Percentiles rank a stretch among this genome's conserved stretches.
These are phyloP conservation scores for Punica granatum DNA, from an alignment of 345 rosid genomes.

Conservation along the genomic window DNA sequence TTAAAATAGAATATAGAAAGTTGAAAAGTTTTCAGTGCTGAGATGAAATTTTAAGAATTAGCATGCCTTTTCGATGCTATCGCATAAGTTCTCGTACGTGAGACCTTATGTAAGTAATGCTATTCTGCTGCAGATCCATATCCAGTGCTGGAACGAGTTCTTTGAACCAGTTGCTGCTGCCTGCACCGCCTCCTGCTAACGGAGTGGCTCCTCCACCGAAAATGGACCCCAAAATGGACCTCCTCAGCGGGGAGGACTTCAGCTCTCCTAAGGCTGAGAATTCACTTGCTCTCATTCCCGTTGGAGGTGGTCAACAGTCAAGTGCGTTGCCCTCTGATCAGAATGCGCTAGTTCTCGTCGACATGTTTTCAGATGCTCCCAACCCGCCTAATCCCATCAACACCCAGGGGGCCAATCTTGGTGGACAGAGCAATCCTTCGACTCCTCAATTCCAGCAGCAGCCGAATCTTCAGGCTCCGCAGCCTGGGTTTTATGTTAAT, in stretches of 20 bases:
- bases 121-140: slow-evolving; percentile 41
- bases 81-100: neutral
- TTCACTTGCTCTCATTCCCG: slow-evolving; percentile 81
- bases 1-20: too few relatives aligned
- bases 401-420: slow-evolving; percentile 35
- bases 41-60: too few relatives aligned
- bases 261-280: slow-evolving; percentile 49
- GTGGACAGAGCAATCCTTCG: slow-evolving; percentile 39
- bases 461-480: slow-evolving; percentile 50
- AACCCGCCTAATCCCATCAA: slow-evolving; percentile 41
- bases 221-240: slow-evolving; percentile 67
- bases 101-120: neutral
- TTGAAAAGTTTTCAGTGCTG: too few relatives aligned
- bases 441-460: slow-evolving; percentile 60
- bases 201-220: slow-evolving; percentile 41
- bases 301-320: slow-evolving; percentile 52
- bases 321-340: slow-evolving; percentile 58
- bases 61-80: neutral
- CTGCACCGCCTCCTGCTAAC: slow-evolving; percentile 73
- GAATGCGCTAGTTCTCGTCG: slow-evolving; percentile 82
- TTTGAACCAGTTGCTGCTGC: slow-evolving; percentile 65
- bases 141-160: slow-evolving; percentile 46
- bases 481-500: slow-evolving; percentile 51
- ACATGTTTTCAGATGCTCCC: slow-evolving; percentile 63
- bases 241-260: slow-evolving; percentile 90